Base-by-base conservation (phyloP, 1,139 yeast species). In the Nakaseomyces sp. region DNA sequence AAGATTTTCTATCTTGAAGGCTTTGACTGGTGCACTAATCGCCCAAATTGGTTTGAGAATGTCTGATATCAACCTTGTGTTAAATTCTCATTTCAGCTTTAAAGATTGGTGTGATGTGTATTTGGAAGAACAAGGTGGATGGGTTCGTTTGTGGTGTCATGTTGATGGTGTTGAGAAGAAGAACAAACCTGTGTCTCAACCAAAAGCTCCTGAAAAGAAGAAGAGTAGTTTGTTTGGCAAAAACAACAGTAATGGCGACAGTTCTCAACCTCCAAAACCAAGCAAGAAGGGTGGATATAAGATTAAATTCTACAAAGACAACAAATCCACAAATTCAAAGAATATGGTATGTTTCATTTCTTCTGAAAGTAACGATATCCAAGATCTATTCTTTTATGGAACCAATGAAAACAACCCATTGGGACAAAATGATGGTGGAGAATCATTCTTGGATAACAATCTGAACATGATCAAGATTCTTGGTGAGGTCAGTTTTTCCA, bases 21-120 rank as follows among this genome's bases (percentile, higher is more conserved):
- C 61, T 5, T 42, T 59, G 24, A 60, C 65, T 3, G 65, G 61
- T 10, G 49, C 58, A 2, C 35, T 61, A 3, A 54, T 60, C 8
- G 55, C 63, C 3, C 43, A 53, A 1, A 38, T 57, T 38, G 64
- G 64, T 4, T 31, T 55, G 12, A 47, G 47, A 37, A 49, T 61
- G 45, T 54, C 60, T 6, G 64, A 60, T 46, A 60, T 60, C 33
- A 54, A 55, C 43, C 37, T 59, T 13, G 48, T 61, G 5, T 42
- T 61, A 36, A 50, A 54, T 37, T 54, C 60, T 7, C 50, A 52
- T 24, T 57, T 47, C 37, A 56, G 52, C 43, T 61, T 54, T 44
- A 58, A 59, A 44, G 65, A 61, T 46, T 61, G 65, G 65, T 61
- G 65, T 41, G 59, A 58, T 41, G 50, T 59, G 17, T 54, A 57